A percentile compares a stretch with the other conserved stretches of the same genome.
Conservation (phyloP, 2,329 filamentous ascomycete species). For the Chaetomiaceae sp. region DNA sequence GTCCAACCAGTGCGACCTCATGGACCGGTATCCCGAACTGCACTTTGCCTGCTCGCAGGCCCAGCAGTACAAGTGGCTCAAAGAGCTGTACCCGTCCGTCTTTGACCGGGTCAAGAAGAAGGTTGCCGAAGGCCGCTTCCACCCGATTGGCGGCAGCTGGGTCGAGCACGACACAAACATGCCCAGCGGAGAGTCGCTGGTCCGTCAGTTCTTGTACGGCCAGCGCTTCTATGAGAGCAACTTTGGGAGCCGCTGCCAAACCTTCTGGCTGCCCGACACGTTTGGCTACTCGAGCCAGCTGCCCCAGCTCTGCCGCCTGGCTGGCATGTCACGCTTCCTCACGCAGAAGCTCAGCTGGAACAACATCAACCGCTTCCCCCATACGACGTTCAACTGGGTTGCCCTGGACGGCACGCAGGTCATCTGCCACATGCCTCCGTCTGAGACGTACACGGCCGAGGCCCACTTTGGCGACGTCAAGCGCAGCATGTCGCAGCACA, state of each 20-base stretch:
- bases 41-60: slow-evolving; percentile 90
- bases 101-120: slow-evolving; percentile 89
- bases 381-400: slow-evolving; percentile 99
- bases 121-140: slow-evolving; percentile 85
- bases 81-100: slow-evolving; percentile 79
- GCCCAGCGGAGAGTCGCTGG: slow-evolving; percentile 89
- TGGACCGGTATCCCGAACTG: slow-evolving; percentile 92
- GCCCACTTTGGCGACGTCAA: slow-evolving; percentile 93
- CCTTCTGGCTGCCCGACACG: slow-evolving; percentile 97
- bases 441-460: slow-evolving; percentile 91
- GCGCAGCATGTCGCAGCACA: slow-evolving; percentile 85
- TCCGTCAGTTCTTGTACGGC: slow-evolving; percentile 91
- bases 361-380: slow-evolving; percentile 98
- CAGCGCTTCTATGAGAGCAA: slow-evolving; percentile 92
- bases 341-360: slow-evolving; percentile 99
- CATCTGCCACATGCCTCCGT: slow-evolving; percentile 93
- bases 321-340: slow-evolving; percentile 95
- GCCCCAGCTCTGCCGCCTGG: slow-evolving; percentile 85
- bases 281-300: slow-evolving; percentile 96
- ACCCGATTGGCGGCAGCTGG: slow-evolving; percentile 96
- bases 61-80: slow-evolving; percentile 97
- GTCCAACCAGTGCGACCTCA: slow-evolving; percentile 93
- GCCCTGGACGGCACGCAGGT: slow-evolving; percentile 93
- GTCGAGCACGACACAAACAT: slow-evolving; percentile 98
- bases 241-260: slow-evolving; percentile 82